Base-by-base conservation (phyloP, 495 filamentous ascomycete species). In the Tuber calosporum region DNA sequence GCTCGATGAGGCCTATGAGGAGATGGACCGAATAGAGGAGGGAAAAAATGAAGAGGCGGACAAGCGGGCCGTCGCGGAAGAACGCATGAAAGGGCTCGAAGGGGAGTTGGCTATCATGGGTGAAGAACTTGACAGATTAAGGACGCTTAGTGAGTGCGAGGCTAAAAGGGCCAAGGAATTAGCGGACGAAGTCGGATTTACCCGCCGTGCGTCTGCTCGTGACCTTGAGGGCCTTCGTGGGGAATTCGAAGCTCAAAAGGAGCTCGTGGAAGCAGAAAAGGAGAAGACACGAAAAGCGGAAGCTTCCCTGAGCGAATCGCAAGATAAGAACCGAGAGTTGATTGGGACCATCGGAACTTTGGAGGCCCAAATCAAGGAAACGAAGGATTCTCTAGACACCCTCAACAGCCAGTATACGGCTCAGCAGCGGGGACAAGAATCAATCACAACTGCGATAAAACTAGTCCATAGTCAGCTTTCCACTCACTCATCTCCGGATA, bases 1-100 rank as follows among this genome's bases (percentile, higher is more conserved):
- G 69, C 85, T 92, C 0, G 96, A 99, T 76, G 92, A 96, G 74
- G 84, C 91, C 36, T 93, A 98, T 81, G 94, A 97, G 75, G 94
- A 96, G 77, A 86, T 97, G 66, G 93, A 97, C 74, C 86, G 92
- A 37, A 85, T 92, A 36, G 85, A 93, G n/a, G 94, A 92, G 76
- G 90, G 89, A 68, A 87, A 91, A 7, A 92, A 95, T 71, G 89
- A 94, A 77, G 92, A 93, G 75, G 70, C 48, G 30, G 66, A 48
- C 17, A 66, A 42, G 67, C 90, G 87, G 79, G 86, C 87, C 9
- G 87, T 86, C 2, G 84, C 87, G 13, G 90, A 96, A 68, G 87
- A 91, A 36, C 89, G 86, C 68, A 86, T 92, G 26, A 88, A 87
- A n/a, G 83, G 85, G 11, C 85, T 97, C 1, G 87, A 92, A 79